Evolutionary conservation across 441 rosid genomes (phyloP).

Genomic region (Sinapis alba): DNA sequence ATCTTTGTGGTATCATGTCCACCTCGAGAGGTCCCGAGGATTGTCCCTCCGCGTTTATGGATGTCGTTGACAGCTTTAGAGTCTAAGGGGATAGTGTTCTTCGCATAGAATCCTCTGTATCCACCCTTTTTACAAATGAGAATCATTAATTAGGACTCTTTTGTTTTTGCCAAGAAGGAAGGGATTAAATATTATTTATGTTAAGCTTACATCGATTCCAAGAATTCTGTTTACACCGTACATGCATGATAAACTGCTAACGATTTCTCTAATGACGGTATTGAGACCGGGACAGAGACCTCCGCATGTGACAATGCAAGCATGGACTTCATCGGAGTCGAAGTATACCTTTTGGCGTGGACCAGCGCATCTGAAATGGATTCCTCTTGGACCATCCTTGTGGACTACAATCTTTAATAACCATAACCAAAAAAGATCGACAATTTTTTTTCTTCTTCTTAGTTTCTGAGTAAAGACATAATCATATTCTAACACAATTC

Average conservation of each 20-base stretch:
- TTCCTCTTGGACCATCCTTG: conserved; percentile 73
- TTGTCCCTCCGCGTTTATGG: conserved; percentile 91
- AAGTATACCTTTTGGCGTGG: conserved; percentile 90
- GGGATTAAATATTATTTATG: too few relatives aligned
- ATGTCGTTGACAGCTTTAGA: conserved; percentile 81
- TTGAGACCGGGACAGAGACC: conserved; percentile 96
- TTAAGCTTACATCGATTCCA: conserved; percentile 83
- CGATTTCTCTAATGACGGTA: conserved; percentile 87
- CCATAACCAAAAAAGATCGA: too few relatives aligned
- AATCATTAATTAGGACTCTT: not conserved
- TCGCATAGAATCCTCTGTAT: conserved; percentile 84
- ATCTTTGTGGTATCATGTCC: conserved; percentile 88
- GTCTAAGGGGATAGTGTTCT: conserved; percentile 62
- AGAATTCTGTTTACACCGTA: conserved; percentile 78
- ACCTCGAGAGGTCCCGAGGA: conserved; percentile 92
- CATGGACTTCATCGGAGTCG: conserved; percentile 77
- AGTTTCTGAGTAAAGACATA: not conserved
- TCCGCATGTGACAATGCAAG: conserved; percentile 91
- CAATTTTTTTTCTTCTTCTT: conserved; percentile 44
- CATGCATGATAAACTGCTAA: conserved; percentile 67
- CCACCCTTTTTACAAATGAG: conserved; percentile 68
- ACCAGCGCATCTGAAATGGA: conserved; percentile 87
- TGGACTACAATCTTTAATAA: too few relatives aligned
- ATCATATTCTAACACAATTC: not conserved
- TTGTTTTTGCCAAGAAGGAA: not conserved